Evolutionary conservation across 345 rosid species (phyloP).

Genomic region (Dipteronia dyeriana): DNA sequence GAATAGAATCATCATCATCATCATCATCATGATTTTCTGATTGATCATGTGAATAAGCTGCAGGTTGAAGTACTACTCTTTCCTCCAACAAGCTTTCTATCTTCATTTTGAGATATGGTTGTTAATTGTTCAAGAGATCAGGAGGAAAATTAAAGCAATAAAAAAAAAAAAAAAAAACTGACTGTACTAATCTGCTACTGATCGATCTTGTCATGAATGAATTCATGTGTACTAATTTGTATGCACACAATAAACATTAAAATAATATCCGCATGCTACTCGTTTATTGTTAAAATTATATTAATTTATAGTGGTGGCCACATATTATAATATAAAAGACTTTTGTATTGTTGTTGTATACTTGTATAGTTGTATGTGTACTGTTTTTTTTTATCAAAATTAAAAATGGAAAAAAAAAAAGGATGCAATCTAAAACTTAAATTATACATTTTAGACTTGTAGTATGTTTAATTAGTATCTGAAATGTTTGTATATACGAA

Average conservation of each 20-base stretch:
- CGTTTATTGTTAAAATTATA: not conserved
- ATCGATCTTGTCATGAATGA: not conserved
- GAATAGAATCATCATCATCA: slow-evolving; percentile 7
- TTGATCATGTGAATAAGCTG: slow-evolving; percentile 10
- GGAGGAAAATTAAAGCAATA: too few relatives aligned
- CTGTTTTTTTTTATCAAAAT: too few relatives aligned
- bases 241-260: not conserved
- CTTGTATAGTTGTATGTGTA: too few relatives aligned
- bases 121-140: not conserved
- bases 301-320: not conserved
- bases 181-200: not conserved
- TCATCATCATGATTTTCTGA: not conserved
- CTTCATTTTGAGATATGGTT: not conserved
- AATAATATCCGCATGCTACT: not conserved
- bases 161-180: not conserved
- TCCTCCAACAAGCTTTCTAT: slow-evolving; percentile 11
- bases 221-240: not conserved
- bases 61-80: not conserved
- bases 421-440: too few relatives aligned
- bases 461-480: too few relatives aligned
- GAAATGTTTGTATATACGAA: too few relatives aligned
- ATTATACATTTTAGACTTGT: too few relatives aligned
- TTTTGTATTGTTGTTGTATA: too few relatives aligned
- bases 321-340: not conserved
- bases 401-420: too few relatives aligned